phyloP scores from a whole-genome alignment of 2,329 filamentous ascomycete genomes.

The Fusarium equiseti region DNA sequence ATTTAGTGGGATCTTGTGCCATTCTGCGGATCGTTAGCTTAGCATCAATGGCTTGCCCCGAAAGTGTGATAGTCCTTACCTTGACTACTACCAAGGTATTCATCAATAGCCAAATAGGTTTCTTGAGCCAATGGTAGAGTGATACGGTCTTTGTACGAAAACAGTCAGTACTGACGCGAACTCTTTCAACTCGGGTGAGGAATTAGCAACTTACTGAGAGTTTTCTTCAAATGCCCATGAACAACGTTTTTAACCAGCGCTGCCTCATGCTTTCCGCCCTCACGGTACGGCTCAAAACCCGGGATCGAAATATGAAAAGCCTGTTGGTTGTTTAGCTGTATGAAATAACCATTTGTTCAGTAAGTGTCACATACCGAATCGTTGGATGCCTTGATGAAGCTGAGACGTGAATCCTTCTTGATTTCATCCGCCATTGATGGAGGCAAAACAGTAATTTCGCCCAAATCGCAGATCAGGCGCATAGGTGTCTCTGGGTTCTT shows the following conservation, averaged over 20 bases:
- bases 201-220: not conserved
- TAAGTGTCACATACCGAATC: not conserved
- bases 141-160: not conserved
- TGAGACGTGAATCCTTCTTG: not conserved
- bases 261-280: not conserved
- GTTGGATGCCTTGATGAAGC: not conserved
- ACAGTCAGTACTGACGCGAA: not conserved
- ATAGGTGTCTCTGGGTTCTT: not conserved
- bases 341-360: fast-evolving
- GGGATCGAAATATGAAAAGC: not conserved
- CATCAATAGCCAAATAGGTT: not conserved
- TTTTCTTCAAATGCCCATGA: not conserved
- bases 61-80: not conserved
- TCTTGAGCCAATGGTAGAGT: not conserved
- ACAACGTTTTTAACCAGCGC: not conserved
- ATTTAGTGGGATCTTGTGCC: not conserved
- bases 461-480: not conserved
- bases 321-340: not conserved
- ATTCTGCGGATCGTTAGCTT: not conserved
- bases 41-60: too few relatives aligned
- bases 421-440: not conserved
- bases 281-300: not conserved
- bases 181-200: fast-evolving
- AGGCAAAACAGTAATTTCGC: not conserved
- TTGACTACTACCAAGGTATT: not conserved